Base-by-base conservation (phyloP, 1,139 yeast genomes). In the Yamadazyma oceani region DNA sequence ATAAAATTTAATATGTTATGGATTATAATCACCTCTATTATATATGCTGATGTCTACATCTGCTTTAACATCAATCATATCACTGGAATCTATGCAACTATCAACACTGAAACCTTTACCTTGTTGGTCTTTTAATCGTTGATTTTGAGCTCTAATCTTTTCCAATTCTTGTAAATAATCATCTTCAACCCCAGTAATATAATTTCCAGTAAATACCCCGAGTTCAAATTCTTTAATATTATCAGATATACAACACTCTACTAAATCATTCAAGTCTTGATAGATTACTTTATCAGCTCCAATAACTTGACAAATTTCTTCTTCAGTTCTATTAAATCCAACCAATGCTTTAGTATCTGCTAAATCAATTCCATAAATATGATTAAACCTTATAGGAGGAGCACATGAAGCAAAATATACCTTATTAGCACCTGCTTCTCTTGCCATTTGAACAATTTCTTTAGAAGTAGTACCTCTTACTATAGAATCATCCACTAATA, bases 391-490 rank as follows among this genome's bases (percentile, higher is more conserved):
- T 56, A 92, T 92, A 21, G 97, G 95, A 25, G 98, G 98, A 17
- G 98, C 96, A 58, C 97, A 94, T 15, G 96, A 86, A 0, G 98
- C 98, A 62, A 94, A 85, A 60, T 80, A 92, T 13, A 92, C 98
- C 50, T 81, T 82, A 44, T 78, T 81, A 29, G 98, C 98, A 39
- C 98, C 98, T 4, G 97, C 96, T 62, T 92, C 98, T 54, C 86
- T 80, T 11, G 98, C 98, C 98, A 92, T 92, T 51, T 82, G 86
- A 22, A 94, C 95, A 52, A 92, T 92, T 65, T 92, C 98, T 61
- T 81, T 85, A 5, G 97, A 89, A 2, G 98, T 92, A 24, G 98
- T 92, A 46, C 98, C 98, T 62, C 98, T 81, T 15, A 92, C 98
- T 51, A 92, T 90, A 23, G 97, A 89, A 62, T 92, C 98, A 64